Evolutionary conservation across 2,329 filamentous ascomycete genomes (phyloP), one percentile per base, ranked within the genome.

Genomic region (Paracoccidioides lutzii): DNA sequence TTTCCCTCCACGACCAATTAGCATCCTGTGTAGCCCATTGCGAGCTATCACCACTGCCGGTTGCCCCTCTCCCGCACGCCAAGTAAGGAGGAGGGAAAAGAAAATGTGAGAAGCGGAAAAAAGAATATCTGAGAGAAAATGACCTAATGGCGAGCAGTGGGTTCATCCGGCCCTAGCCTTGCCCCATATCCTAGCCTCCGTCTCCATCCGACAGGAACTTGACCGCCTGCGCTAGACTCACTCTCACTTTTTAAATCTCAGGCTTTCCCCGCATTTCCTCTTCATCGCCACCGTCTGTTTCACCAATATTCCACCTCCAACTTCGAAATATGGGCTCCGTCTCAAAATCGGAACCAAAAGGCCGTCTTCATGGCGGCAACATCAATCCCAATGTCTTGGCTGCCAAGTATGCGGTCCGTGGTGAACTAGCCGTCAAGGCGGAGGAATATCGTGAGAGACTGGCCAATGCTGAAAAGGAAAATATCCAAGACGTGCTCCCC

Each of bases 351-450:
- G n/a, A 40, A n/a, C 54, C 14, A 22, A 49, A 62, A 14, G 71
- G 76, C 58, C 73, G 74, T 51, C 78, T 98, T 64, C 87, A 79
- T 65, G 77, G 87, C 66, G 79, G 88, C 72, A 95, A 93, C 77
- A 95, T 98, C 78, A 98, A 97, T 77, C 88, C 83, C 52, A 81
- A 93, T 71, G 81, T 97, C 62, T 83, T 84, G 69, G 82, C 83
- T 59, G 93, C 93, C 67, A 84, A 95, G 75, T 98, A 98, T 76
- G 93, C 93, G 63, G 93, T 98, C 56, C 88, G 93, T 65, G 93
- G 93, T 67, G 93, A 97, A 74, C 82, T 98, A 61, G 91, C 93
- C 57, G 86, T 94, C 70, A 89, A 88, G 75, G 93, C 90, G 12
- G 93, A 98, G 75, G 81, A 89, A 72, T 95, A 91, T 76, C 85